Evolutionary conservation across 768 basidiomycete species (phyloP).

Genomic region (Boletus bicolor): DNA sequence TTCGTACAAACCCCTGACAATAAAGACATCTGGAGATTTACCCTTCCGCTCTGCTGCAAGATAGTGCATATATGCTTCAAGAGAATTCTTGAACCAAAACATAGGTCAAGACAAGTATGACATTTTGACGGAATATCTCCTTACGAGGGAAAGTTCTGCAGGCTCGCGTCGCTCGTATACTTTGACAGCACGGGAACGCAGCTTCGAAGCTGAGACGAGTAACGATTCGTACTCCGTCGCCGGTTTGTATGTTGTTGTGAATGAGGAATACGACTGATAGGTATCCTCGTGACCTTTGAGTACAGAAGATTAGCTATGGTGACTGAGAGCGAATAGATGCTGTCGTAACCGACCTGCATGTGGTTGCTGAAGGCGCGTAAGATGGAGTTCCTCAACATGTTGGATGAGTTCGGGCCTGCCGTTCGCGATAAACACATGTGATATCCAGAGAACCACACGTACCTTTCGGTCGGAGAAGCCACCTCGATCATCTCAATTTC

Average conservation of each 20-base stretch:
- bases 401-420: conserved; percentile 44
- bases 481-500: conserved; percentile 61
- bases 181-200: conserved; percentile 56
- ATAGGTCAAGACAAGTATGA: conserved; percentile 11
- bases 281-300: conserved; percentile 75
- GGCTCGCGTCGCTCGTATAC: conserved; percentile 62
- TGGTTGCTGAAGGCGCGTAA: conserved; percentile 70
- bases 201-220: conserved; percentile 75
- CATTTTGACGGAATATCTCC: conserved; percentile 10
- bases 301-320: not conserved
- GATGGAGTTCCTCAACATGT: conserved; percentile 53
- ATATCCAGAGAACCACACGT: not conserved
- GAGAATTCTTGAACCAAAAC: conserved; percentile 33
- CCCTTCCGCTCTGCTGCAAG: conserved; percentile 59
- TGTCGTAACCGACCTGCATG: conserved; percentile 58
- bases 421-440: not conserved
- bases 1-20: conserved; percentile 63
- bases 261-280: conserved; percentile 81
- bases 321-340: not conserved
- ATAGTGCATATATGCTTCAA: conserved; percentile 62
- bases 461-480: conserved; percentile 48
- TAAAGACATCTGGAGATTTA: conserved; percentile 55
- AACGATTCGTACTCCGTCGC: conserved; percentile 73
- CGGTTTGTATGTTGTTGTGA: conserved; percentile 77
- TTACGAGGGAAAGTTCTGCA: conserved; percentile 59